phyloP scores from a whole-genome alignment of 2,329 filamentous ascomycete genomes.

The Pseudogymnoascus sp. region DNA sequence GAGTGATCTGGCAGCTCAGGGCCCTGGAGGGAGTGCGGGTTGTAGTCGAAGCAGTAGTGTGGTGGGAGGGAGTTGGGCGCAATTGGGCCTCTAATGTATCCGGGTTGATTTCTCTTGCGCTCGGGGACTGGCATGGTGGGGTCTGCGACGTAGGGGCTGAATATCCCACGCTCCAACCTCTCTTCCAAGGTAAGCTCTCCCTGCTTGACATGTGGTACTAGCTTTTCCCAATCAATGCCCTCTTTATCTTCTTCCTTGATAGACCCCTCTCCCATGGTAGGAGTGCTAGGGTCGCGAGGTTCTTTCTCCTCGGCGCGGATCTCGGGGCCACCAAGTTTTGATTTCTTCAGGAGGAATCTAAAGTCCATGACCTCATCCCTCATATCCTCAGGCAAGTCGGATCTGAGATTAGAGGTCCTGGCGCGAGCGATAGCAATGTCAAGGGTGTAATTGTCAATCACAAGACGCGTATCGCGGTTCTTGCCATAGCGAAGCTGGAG shows the following conservation, averaged over 20 bases:
- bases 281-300: too few species aligned
- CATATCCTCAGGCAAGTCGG: neutral
- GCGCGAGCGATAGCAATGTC: neutral
- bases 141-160: neutral
- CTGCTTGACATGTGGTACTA: too few species aligned
- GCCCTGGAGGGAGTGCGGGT: neutral
- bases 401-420: neutral
- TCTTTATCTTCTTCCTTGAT: neutral
- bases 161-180: neutral
- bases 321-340: too few species aligned
- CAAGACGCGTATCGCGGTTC: neutral
- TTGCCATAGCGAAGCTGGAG: neutral
- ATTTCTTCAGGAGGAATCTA: neutral
- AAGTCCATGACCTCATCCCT: neutral
- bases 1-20: neutral
- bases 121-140: neutral
- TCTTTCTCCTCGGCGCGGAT: too few species aligned
- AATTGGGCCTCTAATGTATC: neutral
- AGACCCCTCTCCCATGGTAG: neutral
- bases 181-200: too few species aligned
- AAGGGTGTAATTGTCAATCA: neutral
- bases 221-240: too few species aligned
- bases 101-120: too few species aligned
- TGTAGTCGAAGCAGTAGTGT: neutral
- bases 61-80: neutral